Evolutionary conservation across 352 stramenopile species (phyloP), one percentile per base, ranked within the genome.

Genomic region (Aphanomyces astaci): DNA sequence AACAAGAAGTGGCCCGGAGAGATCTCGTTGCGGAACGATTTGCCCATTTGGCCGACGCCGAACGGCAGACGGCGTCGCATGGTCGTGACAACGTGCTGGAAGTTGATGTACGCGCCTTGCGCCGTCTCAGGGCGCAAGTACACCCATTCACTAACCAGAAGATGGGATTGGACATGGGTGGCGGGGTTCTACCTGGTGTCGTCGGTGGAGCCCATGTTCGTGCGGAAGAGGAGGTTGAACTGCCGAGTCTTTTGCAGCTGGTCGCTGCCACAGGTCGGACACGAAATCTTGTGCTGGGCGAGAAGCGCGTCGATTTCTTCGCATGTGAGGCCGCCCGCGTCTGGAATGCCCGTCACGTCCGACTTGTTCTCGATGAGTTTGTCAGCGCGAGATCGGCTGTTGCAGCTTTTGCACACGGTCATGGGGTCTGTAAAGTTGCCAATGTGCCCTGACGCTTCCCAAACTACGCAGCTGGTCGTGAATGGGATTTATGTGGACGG

Each of bases 1-100:
- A 99, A 99, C 57, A 99, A 83, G 72, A 98, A 99, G 66, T 98
- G 97, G 5, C 94, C 80, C 0, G 95, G 94, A 11, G 94, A 98
- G 72, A 99, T 98, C 79, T 99, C 96, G 72, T 99, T 99, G 22
- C 96, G 87, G 76, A 99, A 99, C 57, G 94, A 96, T 74, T 99
- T 99, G 68, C 96, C 96, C 75, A 99, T 97, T 72, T 99, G 95
- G 0, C 93, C 96, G 64, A 98, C 95, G 15, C 95, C 96, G 71
- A 98, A 98, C 22, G 96, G 96, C 59, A 96, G 74, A 39, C 98
- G 98, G 73, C 89, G 86, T 33, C 96, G 80, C 73, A 92, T 92
- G 4, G 90, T 95, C 49, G 77, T 87, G 65, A 97, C 81, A 28
- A 98, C 92, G 71, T 98, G 97, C 64, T 95, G 92, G 75, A 98